Percentiles rank a stretch among this genome's conserved stretches.
Conservation (phyloP, 208 protist genomes). For the Zelonia costaricensis region DNA sequence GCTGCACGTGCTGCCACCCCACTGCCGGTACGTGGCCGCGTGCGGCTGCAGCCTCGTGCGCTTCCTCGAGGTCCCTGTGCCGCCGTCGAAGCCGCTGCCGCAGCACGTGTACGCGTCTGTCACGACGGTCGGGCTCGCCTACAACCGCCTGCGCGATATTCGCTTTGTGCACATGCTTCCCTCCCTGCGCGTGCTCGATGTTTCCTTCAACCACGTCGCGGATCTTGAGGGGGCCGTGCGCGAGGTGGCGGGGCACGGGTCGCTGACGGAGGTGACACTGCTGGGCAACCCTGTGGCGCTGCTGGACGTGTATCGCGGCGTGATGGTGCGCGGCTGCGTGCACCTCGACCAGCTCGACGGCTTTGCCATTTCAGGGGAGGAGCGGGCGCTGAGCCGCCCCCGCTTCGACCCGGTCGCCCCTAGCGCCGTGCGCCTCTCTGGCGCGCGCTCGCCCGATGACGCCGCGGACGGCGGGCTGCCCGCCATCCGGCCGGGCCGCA, state of each 20-base stretch:
- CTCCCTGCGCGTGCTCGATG: conserved; percentile 61
- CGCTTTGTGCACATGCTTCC: conserved; percentile 54
- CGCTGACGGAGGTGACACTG: conserved; percentile 61
- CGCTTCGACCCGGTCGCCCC: not conserved
- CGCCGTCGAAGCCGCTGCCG: not conserved
- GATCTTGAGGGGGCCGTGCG: conserved; percentile 38
- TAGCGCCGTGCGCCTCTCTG: not conserved
- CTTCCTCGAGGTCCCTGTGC: conserved; percentile 14
- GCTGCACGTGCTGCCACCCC: conserved; percentile 56
- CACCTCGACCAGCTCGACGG: conserved; percentile 65
- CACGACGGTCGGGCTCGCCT: conserved; percentile 58
- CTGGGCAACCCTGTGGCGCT: conserved; percentile 71
- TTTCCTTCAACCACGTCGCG: conserved; percentile 64
- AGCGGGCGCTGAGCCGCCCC: conserved; percentile 28
- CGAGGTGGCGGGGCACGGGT: conserved; percentile 35
- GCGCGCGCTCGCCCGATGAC: not conserved
- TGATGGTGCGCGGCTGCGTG: conserved; percentile 43
- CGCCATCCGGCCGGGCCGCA: too few species aligned
- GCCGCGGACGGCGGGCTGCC: not conserved
- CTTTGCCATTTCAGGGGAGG: conserved; percentile 36
- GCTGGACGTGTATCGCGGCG: conserved; percentile 56
- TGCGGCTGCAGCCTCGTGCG: conserved; percentile 46
- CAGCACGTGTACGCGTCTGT: conserved; percentile 26
- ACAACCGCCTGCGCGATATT: conserved; percentile 52
- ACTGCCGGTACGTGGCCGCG: conserved; percentile 46